Conservation (phyloP, 2,329 filamentous ascomycete species). For the Pseudocercospora macadamiae region DNA sequence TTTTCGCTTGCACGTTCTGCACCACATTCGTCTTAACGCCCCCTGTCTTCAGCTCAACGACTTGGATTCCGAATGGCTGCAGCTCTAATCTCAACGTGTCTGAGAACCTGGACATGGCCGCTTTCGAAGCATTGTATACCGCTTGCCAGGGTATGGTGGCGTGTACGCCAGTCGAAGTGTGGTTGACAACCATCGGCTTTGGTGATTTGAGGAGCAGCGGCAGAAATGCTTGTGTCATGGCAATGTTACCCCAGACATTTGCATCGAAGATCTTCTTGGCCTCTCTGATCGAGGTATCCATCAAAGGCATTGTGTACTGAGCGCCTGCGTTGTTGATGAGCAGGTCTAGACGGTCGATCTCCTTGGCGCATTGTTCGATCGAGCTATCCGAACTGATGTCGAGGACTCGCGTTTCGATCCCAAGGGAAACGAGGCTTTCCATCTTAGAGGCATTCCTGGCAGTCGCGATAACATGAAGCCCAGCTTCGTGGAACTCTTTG, state of each 20-base stretch:
- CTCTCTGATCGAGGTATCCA: constrained; percentile 23
- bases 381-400: constrained; percentile 39
- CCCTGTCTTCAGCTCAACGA: constrained; percentile 30
- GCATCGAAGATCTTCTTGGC: constrained; percentile 38
- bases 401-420: constrained; percentile 28
- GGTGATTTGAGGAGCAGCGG: constrained; percentile 42
- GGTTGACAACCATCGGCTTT: constrained; percentile 42
- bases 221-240: constrained; percentile 36
- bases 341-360: constrained; percentile 45
- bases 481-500: constrained; percentile 42
- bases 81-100: constrained; percentile 32
- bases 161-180: constrained; percentile 39
- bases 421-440: constrained; percentile 27
- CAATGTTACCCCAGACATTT: constrained; percentile 39
- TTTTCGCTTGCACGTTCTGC: constrained; percentile 12
- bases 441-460: constrained; percentile 43
- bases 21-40: constrained; percentile 26
- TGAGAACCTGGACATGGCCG: constrained; percentile 25
- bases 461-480: constrained; percentile 47
- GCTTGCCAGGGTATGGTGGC: constrained; percentile 39
- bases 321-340: constrained; percentile 55
- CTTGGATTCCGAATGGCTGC: constrained; percentile 28
- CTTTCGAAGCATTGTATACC: constrained; percentile 37
- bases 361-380: constrained; percentile 31
- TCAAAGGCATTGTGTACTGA: constrained; percentile 36